A percentile compares a stretch with the other conserved stretches of the same genome.
Conservation (phyloP, 2,329 filamentous ascomycete species). For the Pseudogymnoascus sp. region DNA sequence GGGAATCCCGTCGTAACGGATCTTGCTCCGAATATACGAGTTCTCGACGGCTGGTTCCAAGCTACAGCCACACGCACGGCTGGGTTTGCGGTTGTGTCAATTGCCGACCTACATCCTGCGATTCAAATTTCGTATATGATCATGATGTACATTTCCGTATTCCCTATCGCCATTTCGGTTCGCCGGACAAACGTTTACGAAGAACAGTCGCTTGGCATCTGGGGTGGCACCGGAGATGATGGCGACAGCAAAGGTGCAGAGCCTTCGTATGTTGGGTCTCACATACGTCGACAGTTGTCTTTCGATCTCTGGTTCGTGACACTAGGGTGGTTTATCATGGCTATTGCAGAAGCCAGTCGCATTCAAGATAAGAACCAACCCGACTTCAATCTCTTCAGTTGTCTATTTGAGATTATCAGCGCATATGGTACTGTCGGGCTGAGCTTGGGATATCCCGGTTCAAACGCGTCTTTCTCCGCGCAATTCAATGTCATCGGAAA, state of each 20-base stretch:
- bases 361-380: slow-evolving; percentile 48
- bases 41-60: slow-evolving; percentile 85
- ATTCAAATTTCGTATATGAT: slow-evolving; percentile 91
- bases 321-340: slow-evolving; percentile 83
- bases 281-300: slow-evolving; percentile 86
- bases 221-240: slow-evolving; percentile 42
- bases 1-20: slow-evolving; percentile 54
- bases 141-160: slow-evolving; percentile 99
- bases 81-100: slow-evolving; percentile 75
- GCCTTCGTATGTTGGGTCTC: slow-evolving; percentile 79
- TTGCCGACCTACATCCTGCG: slow-evolving; percentile 73
- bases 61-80: slow-evolving; percentile 84
- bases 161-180: slow-evolving; percentile 91
- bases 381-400: slow-evolving; percentile 60
- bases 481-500: slow-evolving; percentile 65
- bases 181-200: slow-evolving; percentile 95
- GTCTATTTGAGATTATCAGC: slow-evolving; percentile 75
- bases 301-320: slow-evolving; percentile 99
- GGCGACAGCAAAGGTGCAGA: slow-evolving; percentile 44
- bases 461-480: slow-evolving; percentile 73
- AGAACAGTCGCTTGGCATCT: slow-evolving; percentile 76
- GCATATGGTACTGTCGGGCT: slow-evolving; percentile 93
- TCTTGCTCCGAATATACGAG: slow-evolving; percentile 63
- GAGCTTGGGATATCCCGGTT: slow-evolving; percentile 69
- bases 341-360: slow-evolving; percentile 73